Conservation (phyloP, 169 alveolate genomes). For the Plasmodium cynomolgi region DNA sequence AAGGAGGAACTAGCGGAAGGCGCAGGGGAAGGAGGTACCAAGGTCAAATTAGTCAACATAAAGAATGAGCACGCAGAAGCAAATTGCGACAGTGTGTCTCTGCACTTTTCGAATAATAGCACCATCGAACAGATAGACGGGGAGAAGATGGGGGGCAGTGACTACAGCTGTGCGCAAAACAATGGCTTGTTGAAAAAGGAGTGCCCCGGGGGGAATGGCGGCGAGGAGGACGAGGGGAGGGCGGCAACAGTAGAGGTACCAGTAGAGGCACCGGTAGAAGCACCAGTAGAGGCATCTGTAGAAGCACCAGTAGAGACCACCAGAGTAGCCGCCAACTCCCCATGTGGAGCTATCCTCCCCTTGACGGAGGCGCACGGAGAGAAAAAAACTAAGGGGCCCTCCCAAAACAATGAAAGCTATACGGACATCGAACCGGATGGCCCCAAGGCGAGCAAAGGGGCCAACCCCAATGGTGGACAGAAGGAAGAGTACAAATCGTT, state of each 20-base stretch:
- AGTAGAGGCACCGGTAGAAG: no score
- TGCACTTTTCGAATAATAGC: slow-evolving; percentile 21
- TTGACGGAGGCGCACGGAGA: not conserved
- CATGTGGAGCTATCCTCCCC: not conserved
- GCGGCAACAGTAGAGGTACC: not conserved
- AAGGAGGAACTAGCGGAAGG: not conserved
- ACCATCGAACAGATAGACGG: slow-evolving; percentile 8
- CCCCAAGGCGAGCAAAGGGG: not conserved
- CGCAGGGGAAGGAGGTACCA: not conserved
- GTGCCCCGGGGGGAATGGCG: not conserved
- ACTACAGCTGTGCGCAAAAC: not conserved
- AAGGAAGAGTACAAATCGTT: slow-evolving; percentile 3
- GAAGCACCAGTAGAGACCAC: not conserved
- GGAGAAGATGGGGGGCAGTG: slow-evolving; percentile 1
- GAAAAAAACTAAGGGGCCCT: not conserved
- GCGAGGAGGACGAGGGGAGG: not conserved
- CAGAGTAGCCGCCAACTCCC: not conserved
- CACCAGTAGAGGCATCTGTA: no score
- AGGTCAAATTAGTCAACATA: slow-evolving; percentile 5
- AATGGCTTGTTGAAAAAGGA: not conserved
- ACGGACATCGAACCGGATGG: not conserved
- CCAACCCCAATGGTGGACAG: not conserved
- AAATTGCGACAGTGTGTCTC: not conserved
- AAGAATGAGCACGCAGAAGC: not conserved
- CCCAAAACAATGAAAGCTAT: slow-evolving; percentile 5